Conservation (phyloP, 768 basidiomycete species). For the Leccinum uliginosum region DNA sequence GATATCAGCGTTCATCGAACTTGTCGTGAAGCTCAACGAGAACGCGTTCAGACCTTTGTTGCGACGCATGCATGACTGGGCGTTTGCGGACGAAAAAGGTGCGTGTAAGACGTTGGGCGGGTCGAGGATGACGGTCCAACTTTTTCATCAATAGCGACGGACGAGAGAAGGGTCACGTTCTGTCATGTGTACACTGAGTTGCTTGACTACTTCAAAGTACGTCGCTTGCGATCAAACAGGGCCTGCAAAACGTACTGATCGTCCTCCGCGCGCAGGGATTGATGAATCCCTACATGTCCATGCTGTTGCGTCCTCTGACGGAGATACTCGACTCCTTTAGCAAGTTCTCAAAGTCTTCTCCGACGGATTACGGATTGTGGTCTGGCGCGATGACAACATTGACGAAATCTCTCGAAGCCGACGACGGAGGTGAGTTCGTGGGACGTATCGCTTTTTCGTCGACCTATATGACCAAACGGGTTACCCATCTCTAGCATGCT, state of each 20-base stretch:
- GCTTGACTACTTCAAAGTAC: constrained; percentile 85
- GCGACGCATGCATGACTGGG: constrained; percentile 93
- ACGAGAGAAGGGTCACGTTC: constrained; percentile 63
- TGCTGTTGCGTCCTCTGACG: constrained; percentile 62
- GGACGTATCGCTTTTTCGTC: neutral
- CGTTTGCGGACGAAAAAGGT: constrained; percentile 60
- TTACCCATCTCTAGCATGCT: constrained; percentile 62
- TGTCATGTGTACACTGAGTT: constrained; percentile 69
- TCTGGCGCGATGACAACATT: constrained; percentile 54
- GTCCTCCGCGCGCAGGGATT: constrained; percentile 55
- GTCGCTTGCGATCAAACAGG: constrained; percentile 5
- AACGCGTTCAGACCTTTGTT: constrained; percentile 87
- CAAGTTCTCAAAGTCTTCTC: constrained; percentile 15
- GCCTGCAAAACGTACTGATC: neutral
- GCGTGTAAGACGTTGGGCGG: constrained; percentile 10
- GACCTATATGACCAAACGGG: neutral
- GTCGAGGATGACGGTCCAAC: neutral
- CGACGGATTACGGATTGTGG: constrained; percentile 54
- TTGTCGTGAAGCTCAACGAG: constrained; percentile 92
- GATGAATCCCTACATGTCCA: constrained; percentile 89
- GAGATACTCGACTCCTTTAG: constrained; percentile 55
- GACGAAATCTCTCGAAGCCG: constrained; percentile 64
- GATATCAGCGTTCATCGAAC: constrained; percentile 76
- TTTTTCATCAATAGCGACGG: constrained; percentile 17
- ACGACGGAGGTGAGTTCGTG: constrained; percentile 67